Conservation (phyloP, 2,329 filamentous ascomycete genomes). For the Neonectria neomacrospora region DNA sequence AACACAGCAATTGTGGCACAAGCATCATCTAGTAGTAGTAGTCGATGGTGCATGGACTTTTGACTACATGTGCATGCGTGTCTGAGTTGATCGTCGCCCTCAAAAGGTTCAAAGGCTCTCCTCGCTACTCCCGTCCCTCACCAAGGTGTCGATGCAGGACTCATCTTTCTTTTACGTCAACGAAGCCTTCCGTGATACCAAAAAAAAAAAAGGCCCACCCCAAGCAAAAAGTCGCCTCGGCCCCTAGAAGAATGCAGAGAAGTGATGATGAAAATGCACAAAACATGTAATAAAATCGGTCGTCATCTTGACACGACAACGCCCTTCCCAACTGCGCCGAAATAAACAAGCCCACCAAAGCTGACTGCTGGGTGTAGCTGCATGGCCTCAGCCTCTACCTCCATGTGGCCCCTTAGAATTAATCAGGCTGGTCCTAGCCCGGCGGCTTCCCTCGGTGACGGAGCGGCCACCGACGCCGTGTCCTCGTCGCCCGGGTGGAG, state of each 20-base stretch:
- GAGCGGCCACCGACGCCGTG: neutral
- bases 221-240: conserved; percentile 24
- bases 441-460: conserved; percentile 12
- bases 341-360: conserved; percentile 26
- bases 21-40: neutral
- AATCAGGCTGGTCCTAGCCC: conserved; percentile 17
- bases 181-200: conserved; percentile 33
- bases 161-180: conserved; percentile 30
- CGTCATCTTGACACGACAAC: conserved; percentile 40
- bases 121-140: neutral
- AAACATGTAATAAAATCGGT: conserved; percentile 27
- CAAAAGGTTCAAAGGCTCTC: neutral
- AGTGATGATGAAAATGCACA: conserved; percentile 35
- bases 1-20: neutral
- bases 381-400: conserved; percentile 11
- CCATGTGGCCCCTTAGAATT: conserved; percentile 7
- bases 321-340: conserved; percentile 38
- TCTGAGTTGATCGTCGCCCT: neutral
- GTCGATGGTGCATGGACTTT: neutral
- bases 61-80: conserved; percentile 11
- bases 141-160: conserved; percentile 13
- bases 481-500: conserved; percentile 37
- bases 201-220: conserved; percentile 19
- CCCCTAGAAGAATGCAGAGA: conserved; percentile 33
- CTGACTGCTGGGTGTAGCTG: conserved; percentile 15